These are phyloP conservation scores for Lanzia echinophila DNA, from an alignment of 2,329 filamentous ascomycete genomes.

Conservation along the genomic window DNA sequence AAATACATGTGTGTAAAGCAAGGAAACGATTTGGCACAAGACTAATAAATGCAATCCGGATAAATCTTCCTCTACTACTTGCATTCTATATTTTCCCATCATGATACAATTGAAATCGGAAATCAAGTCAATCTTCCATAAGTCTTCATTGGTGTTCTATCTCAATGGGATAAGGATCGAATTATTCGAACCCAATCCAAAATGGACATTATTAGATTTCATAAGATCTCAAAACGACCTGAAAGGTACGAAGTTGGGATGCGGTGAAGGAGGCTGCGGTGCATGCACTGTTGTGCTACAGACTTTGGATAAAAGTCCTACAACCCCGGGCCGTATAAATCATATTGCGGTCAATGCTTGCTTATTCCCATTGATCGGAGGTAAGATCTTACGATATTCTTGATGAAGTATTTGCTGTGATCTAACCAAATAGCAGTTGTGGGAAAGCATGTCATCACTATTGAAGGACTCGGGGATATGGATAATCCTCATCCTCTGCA, in stretches of 20 bases:
- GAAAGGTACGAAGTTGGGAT: constrained; percentile 92
- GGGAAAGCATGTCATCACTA: constrained; percentile 93
- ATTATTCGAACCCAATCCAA: constrained; percentile 81
- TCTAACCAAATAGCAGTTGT: constrained; percentile 51
- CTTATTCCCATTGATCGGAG: constrained; percentile 38
- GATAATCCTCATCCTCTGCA: constrained; percentile 81
- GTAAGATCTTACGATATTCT: constrained; percentile 8
- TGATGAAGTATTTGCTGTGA: neutral
- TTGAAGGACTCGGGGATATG: constrained; percentile 85
- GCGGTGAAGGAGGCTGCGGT: constrained; percentile 90
- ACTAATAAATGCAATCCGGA: too few relatives aligned
- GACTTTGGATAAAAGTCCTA: constrained; percentile 56
- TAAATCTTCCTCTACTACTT: too few relatives aligned
- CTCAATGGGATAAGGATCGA: constrained; percentile 85
- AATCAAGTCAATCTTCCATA: constrained; percentile 18
- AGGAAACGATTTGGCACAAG: too few relatives aligned
- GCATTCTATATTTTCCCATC: neutral
- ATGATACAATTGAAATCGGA: constrained; percentile 18
- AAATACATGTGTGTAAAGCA: too few relatives aligned
- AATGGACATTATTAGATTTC: constrained; percentile 86
- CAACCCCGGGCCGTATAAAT: constrained; percentile 64
- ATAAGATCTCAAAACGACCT: constrained; percentile 69
- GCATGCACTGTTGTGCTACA: constrained; percentile 92
- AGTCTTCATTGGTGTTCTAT: constrained; percentile 69
- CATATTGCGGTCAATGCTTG: constrained; percentile 95